Conservation (phyloP, 2,329 filamentous ascomycete genomes). For the Akanthomyces lecanii region DNA sequence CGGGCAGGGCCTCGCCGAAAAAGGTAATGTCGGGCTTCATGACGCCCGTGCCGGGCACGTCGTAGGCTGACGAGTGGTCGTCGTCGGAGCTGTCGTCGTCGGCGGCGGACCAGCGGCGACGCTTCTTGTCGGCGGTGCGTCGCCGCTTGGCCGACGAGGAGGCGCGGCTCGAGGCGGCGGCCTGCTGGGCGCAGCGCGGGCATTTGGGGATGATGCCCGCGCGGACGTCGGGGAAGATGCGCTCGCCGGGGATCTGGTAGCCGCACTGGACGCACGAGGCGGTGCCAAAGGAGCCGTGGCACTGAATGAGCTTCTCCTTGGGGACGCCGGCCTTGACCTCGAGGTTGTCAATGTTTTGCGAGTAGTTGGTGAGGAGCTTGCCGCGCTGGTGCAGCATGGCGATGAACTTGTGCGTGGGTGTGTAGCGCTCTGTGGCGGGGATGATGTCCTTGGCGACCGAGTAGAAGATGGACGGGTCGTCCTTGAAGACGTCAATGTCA, state of each 20-base stretch:
- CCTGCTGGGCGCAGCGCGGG: slow-evolving; percentile 53
- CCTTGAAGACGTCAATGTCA: slow-evolving; percentile 79
- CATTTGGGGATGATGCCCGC: slow-evolving; percentile 75
- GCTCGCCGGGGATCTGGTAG: slow-evolving; percentile 67
- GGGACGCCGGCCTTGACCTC: slow-evolving; percentile 81
- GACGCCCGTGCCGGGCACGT: slow-evolving; percentile 65
- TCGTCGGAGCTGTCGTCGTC: slow-evolving; percentile 42
- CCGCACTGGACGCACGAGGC: slow-evolving; percentile 83
- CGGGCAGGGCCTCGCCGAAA: slow-evolving; percentile 86
- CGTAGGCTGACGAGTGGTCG: slow-evolving; percentile 38
- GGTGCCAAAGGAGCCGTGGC: slow-evolving; percentile 92
- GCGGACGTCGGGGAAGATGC: slow-evolving; percentile 75
- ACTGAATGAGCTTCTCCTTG: slow-evolving; percentile 82
- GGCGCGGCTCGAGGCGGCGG: slow-evolving; percentile 20
- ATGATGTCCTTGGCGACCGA: slow-evolving; percentile 86
- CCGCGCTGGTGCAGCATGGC: slow-evolving; percentile 79
- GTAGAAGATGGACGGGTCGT: slow-evolving; percentile 89
- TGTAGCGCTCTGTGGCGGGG: slow-evolving; percentile 72
- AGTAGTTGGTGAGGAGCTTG: slow-evolving; percentile 94
- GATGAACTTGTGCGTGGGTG: slow-evolving; percentile 93
- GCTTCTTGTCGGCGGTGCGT: slow-evolving; percentile 30
- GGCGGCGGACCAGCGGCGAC: slow-evolving; percentile 31
- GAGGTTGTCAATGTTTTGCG: slow-evolving; percentile 97
- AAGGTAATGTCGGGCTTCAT: slow-evolving; percentile 99
- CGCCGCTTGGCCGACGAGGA: slow-evolving; percentile 36